A percentile compares a stretch with the other conserved stretches of the same genome.
These are phyloP conservation scores for Dendrobium huoshanense DNA, from an alignment of 106 monocot species.

Conservation along the genomic window DNA sequence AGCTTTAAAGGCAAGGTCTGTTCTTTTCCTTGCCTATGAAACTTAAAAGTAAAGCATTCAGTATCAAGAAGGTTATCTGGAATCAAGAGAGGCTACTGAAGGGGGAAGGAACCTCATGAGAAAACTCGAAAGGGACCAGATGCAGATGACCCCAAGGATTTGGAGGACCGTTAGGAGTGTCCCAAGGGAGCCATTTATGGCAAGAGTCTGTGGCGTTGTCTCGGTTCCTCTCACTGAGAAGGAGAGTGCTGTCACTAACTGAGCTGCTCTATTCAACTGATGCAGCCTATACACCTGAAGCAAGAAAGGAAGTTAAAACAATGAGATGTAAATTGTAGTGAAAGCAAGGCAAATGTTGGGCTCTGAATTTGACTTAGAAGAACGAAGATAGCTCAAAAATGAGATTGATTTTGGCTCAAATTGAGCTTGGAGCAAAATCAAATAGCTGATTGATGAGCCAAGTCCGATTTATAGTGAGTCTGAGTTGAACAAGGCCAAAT, in stretches of 20 bases:
- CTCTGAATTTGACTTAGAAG: too few relatives aligned
- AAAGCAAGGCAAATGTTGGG: neutral
- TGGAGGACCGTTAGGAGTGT: conserved; percentile 72
- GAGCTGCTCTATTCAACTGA: conserved; percentile 92
- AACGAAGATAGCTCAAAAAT: too few relatives aligned
- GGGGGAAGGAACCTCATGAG: conserved; percentile 81
- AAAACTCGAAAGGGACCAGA: conserved; percentile 91
- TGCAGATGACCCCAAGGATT: conserved; percentile 85
- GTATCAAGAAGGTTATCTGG: conserved; percentile 1
- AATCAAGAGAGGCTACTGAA: conserved; percentile 18
- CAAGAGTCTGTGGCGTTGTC: conserved; percentile 64
- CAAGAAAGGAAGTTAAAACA: neutral
- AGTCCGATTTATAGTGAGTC: too few relatives aligned
- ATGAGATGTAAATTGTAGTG: neutral
- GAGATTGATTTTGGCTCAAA: too few relatives aligned
- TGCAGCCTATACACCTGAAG: conserved; percentile 87
- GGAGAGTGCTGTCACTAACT: conserved; percentile 82
- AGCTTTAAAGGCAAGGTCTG: too few relatives aligned
- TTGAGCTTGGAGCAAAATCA: too few relatives aligned
- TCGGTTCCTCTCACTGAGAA: conserved; percentile 86
- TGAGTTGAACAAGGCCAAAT: too few relatives aligned
- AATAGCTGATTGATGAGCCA: too few relatives aligned
- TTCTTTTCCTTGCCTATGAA: too few relatives aligned
- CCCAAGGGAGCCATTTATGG: conserved; percentile 77
- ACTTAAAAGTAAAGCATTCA: neutral